Conservation (phyloP, 2,329 filamentous ascomycete species). For the Penicillium sp. region DNA sequence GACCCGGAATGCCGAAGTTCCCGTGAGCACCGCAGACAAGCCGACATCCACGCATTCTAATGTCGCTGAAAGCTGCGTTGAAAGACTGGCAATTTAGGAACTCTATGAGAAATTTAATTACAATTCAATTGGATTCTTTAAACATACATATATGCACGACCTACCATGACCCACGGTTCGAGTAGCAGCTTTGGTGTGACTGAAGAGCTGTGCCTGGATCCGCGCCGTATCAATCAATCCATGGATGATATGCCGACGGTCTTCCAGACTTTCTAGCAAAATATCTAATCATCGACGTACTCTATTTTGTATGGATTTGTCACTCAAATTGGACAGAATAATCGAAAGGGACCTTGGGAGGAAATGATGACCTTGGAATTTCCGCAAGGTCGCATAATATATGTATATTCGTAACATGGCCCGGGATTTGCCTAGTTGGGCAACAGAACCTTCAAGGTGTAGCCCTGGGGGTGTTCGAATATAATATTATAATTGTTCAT, state of each 20-base stretch:
- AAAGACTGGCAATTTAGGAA: no score
- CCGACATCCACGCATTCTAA: not conserved
- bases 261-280: not conserved
- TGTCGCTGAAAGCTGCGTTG: no score
- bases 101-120: not conserved
- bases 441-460: no score
- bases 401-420: no score
- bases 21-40: not conserved
- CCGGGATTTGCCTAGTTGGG: no score
- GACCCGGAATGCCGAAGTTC: constrained; percentile 2
- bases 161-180: not conserved
- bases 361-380: no score
- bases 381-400: no score
- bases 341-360: no score
- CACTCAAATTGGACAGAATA: not conserved
- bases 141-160: not conserved
- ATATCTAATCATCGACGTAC: not conserved
- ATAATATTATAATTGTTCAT: no score
- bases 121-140: not conserved
- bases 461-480: no score
- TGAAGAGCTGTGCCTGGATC: not conserved
- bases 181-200: not conserved
- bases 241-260: not conserved
- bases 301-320: not conserved
- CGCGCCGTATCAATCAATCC: not conserved